These are phyloP conservation scores for Flagelloscypha sp. DNA, from an alignment of 768 basidiomycete genomes.

Conservation along the genomic window DNA sequence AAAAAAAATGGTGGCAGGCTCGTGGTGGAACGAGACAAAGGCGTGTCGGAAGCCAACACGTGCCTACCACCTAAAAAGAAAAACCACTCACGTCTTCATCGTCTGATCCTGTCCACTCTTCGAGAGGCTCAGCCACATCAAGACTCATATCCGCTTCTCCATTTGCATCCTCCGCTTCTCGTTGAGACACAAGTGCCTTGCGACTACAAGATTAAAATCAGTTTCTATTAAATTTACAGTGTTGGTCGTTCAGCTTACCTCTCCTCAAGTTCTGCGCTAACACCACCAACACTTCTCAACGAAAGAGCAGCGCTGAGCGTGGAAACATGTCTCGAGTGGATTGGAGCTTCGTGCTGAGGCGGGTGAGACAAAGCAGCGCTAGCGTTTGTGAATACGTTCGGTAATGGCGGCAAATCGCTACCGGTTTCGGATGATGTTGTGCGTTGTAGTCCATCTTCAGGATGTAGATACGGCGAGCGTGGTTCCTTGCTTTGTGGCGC, in stretches of 20 bases:
- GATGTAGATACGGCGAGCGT: conserved; percentile 11
- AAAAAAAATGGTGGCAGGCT: conserved; percentile 8
- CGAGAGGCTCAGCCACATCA: conserved; percentile 38
- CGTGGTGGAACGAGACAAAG: too few relatives aligned
- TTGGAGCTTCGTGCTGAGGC: too few relatives aligned
- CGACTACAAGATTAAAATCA: too few relatives aligned
- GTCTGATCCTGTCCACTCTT: conserved; percentile 82
- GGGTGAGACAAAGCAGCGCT: too few relatives aligned
- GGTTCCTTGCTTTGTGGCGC: too few relatives aligned
- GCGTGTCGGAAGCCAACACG: conserved; percentile 5
- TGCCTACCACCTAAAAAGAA: conserved; percentile 20
- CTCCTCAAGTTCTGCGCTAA: conserved; percentile 36
- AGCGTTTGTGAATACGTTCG: too few relatives aligned
- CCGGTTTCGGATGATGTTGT: too few relatives aligned
- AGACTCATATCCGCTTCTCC: conserved; percentile 18
- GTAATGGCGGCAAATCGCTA: too few relatives aligned
- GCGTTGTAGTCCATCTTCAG: too few relatives aligned
- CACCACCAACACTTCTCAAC: conserved; percentile 50
- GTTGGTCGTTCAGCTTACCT: too few relatives aligned
- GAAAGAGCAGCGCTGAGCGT: conserved; percentile 61
- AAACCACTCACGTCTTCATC: conserved; percentile 39
- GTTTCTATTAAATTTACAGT: too few relatives aligned
- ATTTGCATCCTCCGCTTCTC: conserved; percentile 26
- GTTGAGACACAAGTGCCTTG: conserved; percentile 21
- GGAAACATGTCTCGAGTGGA: conserved; percentile 70